Conservation (phyloP, 2,329 filamentous ascomycete genomes). For the Ophiocordyceps australis region DNA sequence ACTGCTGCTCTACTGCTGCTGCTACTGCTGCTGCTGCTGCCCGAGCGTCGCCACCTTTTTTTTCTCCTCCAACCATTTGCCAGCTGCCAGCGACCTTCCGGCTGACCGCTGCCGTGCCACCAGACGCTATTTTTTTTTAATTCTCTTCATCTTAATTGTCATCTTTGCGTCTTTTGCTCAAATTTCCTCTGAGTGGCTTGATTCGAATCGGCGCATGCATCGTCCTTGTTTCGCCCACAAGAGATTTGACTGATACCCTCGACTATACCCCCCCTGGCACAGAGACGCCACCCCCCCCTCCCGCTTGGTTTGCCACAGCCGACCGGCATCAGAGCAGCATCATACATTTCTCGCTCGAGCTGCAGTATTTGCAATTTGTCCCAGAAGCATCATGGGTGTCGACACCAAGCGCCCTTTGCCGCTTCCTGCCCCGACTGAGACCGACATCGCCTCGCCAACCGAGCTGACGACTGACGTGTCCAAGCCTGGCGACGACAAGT, state of each 20-base stretch:
- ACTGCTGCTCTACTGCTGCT: background rate
- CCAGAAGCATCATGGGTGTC: conserved; percentile 26
- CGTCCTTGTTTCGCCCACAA: background rate
- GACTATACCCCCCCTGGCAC: too few relatives aligned
- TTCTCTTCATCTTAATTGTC: background rate
- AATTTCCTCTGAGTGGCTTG: too few relatives aligned
- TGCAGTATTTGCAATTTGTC: too few relatives aligned
- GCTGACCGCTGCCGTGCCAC: conserved; percentile 2
- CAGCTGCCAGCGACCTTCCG: background rate
- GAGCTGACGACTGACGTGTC: conserved; percentile 49
- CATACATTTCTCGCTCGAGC: too few relatives aligned
- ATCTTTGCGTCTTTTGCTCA: background rate
- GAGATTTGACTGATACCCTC: too few relatives aligned
- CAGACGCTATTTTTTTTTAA: conserved; percentile 1
- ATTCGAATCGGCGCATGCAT: background rate
- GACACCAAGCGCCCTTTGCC: conserved; percentile 42
- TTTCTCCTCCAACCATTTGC: background rate
- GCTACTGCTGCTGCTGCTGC: background rate
- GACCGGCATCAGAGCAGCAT: too few relatives aligned
- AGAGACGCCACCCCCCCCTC: too few relatives aligned
- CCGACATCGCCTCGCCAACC: conserved; percentile 43
- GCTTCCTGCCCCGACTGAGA: conserved; percentile 64
- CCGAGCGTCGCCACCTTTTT: conserved; percentile 1
- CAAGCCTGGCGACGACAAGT: conserved; percentile 48
- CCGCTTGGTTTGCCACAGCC: too few relatives aligned